phyloP scores from a whole-genome alignment of 2,329 filamentous ascomycete genomes.

The Venturia asperata region DNA sequence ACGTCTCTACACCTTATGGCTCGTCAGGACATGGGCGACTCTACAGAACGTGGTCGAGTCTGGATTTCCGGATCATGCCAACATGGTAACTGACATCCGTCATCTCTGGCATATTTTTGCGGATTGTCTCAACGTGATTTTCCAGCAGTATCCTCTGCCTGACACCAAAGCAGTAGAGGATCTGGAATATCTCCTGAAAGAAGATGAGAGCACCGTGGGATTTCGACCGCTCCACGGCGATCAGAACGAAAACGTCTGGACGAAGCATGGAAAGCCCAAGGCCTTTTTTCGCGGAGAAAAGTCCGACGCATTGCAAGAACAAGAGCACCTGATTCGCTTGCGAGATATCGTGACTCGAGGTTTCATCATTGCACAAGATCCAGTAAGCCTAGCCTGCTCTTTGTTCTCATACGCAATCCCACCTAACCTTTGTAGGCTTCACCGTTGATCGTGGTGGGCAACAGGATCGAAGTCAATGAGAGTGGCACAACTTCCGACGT shows the following conservation, averaged over 20 bases:
- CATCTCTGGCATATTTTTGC: slow-evolving; percentile 58
- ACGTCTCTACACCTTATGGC: slow-evolving; percentile 62
- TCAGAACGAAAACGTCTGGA: slow-evolving; percentile 46
- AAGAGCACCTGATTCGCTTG: slow-evolving; percentile 36
- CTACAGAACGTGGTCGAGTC: slow-evolving; percentile 50
- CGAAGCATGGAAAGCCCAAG: slow-evolving; percentile 31
- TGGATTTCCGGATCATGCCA: slow-evolving; percentile 48
- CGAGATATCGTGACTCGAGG: slow-evolving; percentile 18
- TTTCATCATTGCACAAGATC: slow-evolving; percentile 14
- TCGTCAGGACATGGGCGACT: slow-evolving; percentile 49
- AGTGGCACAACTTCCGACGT: slow-evolving; percentile 3
- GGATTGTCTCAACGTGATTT: slow-evolving; percentile 44
- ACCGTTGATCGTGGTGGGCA: slow-evolving; percentile 2
- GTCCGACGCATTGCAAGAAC: slow-evolving; percentile 44
- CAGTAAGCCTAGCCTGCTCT: neutral
- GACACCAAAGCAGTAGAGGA: slow-evolving; percentile 51
- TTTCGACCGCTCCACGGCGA: slow-evolving; percentile 54
- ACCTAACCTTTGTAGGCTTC: slow-evolving; percentile 8
- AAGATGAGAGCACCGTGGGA: slow-evolving; percentile 59
- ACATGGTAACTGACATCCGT: slow-evolving; percentile 28
- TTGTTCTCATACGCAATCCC: neutral
- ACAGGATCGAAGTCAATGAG: slow-evolving; percentile 13
- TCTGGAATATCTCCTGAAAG: slow-evolving; percentile 57
- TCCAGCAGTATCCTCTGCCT: slow-evolving; percentile 48
- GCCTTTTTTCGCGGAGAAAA: slow-evolving; percentile 45